Base-by-base conservation (phyloP, 1,284 basidiomycete genomes). In the Xerocomus nothofagi region DNA sequence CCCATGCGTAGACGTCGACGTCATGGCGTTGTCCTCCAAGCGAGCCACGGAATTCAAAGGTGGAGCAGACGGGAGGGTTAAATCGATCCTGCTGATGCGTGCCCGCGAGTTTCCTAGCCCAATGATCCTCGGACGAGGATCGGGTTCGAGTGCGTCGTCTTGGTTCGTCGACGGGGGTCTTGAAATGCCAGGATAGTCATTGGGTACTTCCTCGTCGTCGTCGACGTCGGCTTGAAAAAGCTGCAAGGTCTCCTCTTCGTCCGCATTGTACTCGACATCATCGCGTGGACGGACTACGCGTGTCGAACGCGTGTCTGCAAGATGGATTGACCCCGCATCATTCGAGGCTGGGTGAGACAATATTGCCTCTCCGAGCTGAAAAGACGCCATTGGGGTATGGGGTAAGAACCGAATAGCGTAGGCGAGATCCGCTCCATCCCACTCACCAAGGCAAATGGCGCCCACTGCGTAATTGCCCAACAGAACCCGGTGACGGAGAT, bases 391-490 rank as follows among this genome's bases (percentile, higher is more conserved):
- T 51, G 60, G 62, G 57, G 58, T 62, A 60, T 50, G 61, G 63
- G 65, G 65, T 66, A 62, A 66, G 47, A 39, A 46, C 37, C 8
- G 33, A 30, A 31, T 20, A 20, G 23, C 14, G 21, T 10, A 44
- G 20, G 11, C n/a, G 49, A 20, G 36, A 29, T 26, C 38, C 20
- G 32, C 17, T 32, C 30, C 29, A 42, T 40, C 51, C 23, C 6
- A 72, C 81, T 51, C 57, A 88, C 87, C 62, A 91, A 66, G 1
- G 87, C 80, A 65, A 88, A 90, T 4, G 88, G 88, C 9, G 80
- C 88, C 91, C 90, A 92, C 66, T 84, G 82, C 0, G 84, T 81
- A 47, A 92, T 77, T 2, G 88, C 87, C 86, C 86, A 91, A 10
- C 86, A 82, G 56, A 91, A 82, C 0, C 90, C 90, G 4, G 81